Evolutionary conservation across 2,329 filamentous ascomycete genomes (phyloP).

Genomic region (Microdochium paspali): DNA sequence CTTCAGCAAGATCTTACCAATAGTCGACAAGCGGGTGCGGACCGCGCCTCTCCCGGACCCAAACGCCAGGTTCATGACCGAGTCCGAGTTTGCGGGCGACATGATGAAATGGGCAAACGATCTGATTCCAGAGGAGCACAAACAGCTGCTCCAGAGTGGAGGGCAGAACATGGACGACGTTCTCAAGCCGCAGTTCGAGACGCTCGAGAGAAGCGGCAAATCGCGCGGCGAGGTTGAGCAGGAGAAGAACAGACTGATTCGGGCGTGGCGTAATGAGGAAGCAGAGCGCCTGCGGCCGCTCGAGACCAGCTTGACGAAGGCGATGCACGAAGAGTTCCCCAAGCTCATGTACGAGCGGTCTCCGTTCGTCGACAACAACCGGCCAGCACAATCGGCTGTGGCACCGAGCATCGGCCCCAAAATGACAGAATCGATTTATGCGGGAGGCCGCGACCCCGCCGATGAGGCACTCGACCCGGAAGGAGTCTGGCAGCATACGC

Average conservation of each 20-base stretch:
- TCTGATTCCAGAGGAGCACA: conserved; percentile 28
- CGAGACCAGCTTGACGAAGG: conserved; percentile 1
- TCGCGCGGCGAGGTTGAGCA: conserved; percentile 10
- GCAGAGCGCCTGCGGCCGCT: conserved; percentile 3
- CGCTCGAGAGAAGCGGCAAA: conserved; percentile 5
- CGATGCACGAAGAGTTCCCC: conserved; percentile 1
- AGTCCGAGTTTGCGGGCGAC: conserved; percentile 52
- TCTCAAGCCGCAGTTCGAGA: conserved; percentile 24
- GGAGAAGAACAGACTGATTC: conserved; percentile 7
- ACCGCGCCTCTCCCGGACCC: conserved; percentile 41
- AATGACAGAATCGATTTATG: conserved; percentile 36
- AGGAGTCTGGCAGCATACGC: conserved; percentile 40
- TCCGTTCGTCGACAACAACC: conserved; percentile 21
- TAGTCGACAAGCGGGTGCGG: conserved; percentile 61
- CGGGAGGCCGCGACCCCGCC: conserved; percentile 33
- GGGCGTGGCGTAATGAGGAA: conserved; percentile 5
- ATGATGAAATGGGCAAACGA: conserved; percentile 38
- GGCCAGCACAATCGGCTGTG: conserved; percentile 29
- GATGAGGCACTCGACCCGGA: conserved; percentile 41
- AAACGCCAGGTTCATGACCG: conserved; percentile 48
- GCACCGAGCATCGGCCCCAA: conserved; percentile 39
- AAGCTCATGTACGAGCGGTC: conserved; percentile 24
- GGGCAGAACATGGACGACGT: conserved; percentile 34
- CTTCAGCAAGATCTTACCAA: conserved; percentile 65
- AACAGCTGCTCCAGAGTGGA: conserved; percentile 30